These are phyloP conservation scores for Coniochaeta hoffmannii DNA, from an alignment of 2,329 filamentous ascomycete genomes.

Conservation along the genomic window DNA sequence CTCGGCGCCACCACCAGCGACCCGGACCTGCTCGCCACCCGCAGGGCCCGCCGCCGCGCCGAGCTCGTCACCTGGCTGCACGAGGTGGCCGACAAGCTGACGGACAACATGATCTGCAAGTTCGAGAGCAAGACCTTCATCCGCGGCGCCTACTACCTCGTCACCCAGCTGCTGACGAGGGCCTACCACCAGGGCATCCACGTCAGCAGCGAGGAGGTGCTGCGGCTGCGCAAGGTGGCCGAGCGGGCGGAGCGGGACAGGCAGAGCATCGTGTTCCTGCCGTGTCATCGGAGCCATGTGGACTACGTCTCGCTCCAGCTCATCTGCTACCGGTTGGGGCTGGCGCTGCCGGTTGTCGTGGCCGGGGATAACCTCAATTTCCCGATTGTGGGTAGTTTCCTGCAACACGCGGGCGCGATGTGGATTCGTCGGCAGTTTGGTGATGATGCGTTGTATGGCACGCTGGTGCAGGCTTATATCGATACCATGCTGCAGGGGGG, in stretches of 20 bases:
- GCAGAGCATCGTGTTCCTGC: constrained; percentile 92
- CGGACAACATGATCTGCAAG: constrained; percentile 97
- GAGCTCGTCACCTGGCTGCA: constrained; percentile 67
- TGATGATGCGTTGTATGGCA: constrained; percentile 82
- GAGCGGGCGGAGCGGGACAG: constrained; percentile 77
- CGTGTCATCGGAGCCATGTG: constrained; percentile 89
- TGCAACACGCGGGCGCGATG: constrained; percentile 96
- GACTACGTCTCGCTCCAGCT: constrained; percentile 94
- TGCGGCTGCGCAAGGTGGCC: constrained; percentile 74
- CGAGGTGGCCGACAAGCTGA: constrained; percentile 78
- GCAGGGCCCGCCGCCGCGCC: constrained; percentile 46
- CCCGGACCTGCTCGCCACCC: constrained; percentile 38
- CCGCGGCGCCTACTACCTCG: constrained; percentile 81
- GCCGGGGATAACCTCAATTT: constrained; percentile 96
- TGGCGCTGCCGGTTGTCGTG: constrained; percentile 84
- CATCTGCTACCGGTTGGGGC: constrained; percentile 88
- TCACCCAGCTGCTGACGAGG: constrained; percentile 79
- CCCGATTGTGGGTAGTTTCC: constrained; percentile 77
- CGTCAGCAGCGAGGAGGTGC: constrained; percentile 87
- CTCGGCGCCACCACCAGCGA: constrained; percentile 42
- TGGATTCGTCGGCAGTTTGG: constrained; percentile 92
- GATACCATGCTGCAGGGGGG: constrained; percentile 86
- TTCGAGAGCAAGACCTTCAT: constrained; percentile 95
- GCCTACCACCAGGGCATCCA: constrained; percentile 98
- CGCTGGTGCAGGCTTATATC: constrained; percentile 93